Evolutionary conservation across 768 basidiomycete genomes (phyloP).

Genomic region (Lentinus brumalis): DNA sequence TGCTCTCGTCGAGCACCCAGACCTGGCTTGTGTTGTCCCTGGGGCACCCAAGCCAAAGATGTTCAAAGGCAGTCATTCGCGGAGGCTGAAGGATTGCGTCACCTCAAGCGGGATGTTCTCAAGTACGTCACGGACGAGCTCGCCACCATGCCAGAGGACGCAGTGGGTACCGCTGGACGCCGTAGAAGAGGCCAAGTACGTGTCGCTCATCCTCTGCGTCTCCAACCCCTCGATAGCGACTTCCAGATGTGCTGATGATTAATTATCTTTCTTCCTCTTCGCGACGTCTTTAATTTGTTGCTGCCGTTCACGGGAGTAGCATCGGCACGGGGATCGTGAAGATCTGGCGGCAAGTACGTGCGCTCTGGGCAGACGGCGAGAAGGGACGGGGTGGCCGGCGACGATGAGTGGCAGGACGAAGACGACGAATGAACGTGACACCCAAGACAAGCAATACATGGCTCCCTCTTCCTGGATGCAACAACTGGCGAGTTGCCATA

Average conservation of each 20-base stretch:
- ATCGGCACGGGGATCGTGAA: conserved; percentile 76
- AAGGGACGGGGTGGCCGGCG: background rate
- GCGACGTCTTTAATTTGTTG: background rate
- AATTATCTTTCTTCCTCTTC: background rate
- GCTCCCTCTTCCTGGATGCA: too few species aligned
- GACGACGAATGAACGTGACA: background rate
- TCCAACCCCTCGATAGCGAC: background rate
- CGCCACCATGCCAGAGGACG: conserved; percentile 27
- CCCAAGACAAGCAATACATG: background rate
- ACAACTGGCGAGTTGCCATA: too few species aligned
- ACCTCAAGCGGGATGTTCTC: background rate
- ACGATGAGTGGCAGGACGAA: background rate
- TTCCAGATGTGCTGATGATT: background rate
- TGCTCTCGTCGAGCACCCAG: conserved; percentile 10
- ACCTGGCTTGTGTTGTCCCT: conserved; percentile 7
- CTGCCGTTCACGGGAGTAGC: conserved; percentile 37
- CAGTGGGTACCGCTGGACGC: conserved; percentile 57
- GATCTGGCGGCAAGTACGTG: conserved; percentile 63
- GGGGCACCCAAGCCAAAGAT: conserved; percentile 8
- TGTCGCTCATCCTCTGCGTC: conserved; percentile 16
- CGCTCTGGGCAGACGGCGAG: conserved; percentile 42
- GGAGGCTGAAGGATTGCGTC: conserved; percentile 1
- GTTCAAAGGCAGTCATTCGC: conserved; percentile 4
- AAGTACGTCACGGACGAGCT: background rate
- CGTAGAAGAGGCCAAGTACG: conserved; percentile 64